Percentiles rank a stretch among this genome's conserved stretches.
These are phyloP conservation scores for Neofusicoccum parvum DNA, from an alignment of 2,329 filamentous ascomycete genomes.

Conservation along the genomic window DNA sequence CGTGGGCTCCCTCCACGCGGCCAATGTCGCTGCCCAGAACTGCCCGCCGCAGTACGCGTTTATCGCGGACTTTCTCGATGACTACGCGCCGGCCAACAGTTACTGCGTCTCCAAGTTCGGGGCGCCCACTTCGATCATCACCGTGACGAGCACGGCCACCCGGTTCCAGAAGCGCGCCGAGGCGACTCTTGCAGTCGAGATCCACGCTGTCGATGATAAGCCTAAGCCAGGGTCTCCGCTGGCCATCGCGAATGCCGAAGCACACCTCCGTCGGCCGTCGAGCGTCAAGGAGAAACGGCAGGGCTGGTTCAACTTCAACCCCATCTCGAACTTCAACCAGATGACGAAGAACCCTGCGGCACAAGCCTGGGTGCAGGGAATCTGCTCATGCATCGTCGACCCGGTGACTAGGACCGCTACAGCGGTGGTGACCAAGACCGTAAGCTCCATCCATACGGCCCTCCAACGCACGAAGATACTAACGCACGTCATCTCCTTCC, in stretches of 20 bases:
- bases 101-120: not conserved
- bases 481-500: too few relatives aligned
- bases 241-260: too few relatives aligned
- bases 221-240: not conserved
- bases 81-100: not conserved
- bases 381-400: not conserved
- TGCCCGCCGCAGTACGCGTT: not conserved
- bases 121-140: not conserved
- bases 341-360: not conserved
- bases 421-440: not conserved
- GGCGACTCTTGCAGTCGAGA: not conserved
- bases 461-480: too few relatives aligned
- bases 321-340: not conserved
- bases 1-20: not conserved
- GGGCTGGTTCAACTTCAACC: not conserved
- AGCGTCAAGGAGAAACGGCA: not conserved
- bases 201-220: not conserved
- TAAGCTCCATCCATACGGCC: not conserved
- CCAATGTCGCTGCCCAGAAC: not conserved
- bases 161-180: not conserved
- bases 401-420: not conserved
- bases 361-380: not conserved
- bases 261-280: too few relatives aligned
- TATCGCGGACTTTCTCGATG: not conserved
- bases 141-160: not conserved